Conservation (phyloP, 192 early-diverging fungal genomes). For the Linderina pennispora region DNA sequence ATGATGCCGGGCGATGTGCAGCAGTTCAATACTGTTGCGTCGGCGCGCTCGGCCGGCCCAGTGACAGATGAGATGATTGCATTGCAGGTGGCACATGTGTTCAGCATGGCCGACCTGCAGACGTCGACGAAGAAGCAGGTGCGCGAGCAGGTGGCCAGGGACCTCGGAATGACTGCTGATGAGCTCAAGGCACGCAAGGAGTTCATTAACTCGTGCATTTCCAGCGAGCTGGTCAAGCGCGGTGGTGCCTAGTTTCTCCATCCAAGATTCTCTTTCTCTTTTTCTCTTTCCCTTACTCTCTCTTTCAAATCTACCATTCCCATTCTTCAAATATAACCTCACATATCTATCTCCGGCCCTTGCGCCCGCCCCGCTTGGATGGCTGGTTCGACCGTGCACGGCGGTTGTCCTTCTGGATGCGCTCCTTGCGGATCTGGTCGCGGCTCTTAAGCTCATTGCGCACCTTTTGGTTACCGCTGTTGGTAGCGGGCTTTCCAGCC, state of each 20-base stretch:
- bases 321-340: slow-evolving; percentile 1
- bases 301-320: background rate
- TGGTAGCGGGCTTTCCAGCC: background rate
- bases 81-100: slow-evolving; percentile 63
- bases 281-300: background rate
- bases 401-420: slow-evolving; percentile 62
- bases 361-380: slow-evolving; percentile 11
- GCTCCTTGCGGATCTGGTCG: slow-evolving; percentile 73
- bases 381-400: slow-evolving; percentile 53
- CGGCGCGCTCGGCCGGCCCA: background rate
- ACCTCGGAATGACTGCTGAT: slow-evolving; percentile 21
- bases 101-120: slow-evolving; percentile 89
- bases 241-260: background rate
- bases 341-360: slow-evolving; percentile 14
- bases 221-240: slow-evolving; percentile 34
- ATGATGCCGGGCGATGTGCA: background rate
- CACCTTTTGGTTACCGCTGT: slow-evolving; percentile 13
- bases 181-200: slow-evolving; percentile 22
- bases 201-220: slow-evolving; percentile 39
- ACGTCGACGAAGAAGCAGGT: slow-evolving; percentile 95
- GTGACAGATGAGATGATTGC: slow-evolving; percentile 69
- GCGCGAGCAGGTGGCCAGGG: slow-evolving; percentile 56
- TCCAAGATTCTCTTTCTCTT: background rate
- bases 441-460: slow-evolving; percentile 75
- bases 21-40: background rate